Evolutionary conservation across 2,329 filamentous ascomycete species (phyloP), one percentile per base, ranked within the genome.

Genomic region (Talaromyces funiculosus): DNA sequence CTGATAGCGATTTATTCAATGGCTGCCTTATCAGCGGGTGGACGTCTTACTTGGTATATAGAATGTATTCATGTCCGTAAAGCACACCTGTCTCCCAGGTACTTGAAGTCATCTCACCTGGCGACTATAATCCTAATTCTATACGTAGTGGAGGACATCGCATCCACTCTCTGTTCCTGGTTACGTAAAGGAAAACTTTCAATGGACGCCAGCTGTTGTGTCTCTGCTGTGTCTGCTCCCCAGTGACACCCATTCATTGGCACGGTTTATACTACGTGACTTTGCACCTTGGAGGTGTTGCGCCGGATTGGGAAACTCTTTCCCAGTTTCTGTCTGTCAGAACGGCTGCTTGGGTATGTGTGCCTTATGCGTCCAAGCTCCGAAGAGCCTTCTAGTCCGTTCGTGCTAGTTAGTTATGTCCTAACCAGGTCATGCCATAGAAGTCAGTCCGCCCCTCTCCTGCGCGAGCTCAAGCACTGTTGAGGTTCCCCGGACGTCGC

Each of bases 141-240:
- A 37, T 38, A n/a, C n/a, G n/a, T n/a, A 26, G 20, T 24, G 51
- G 35, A 54, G 20, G 35, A 38, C 26, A n/a, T n/a, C 12, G 51
- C 38, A 54, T 38, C 51, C 51, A 54, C 51, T 58, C 47, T 43
- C 63, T 64, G 63, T 67, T 64, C 67, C 68, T 66, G 72, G 73
- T 76, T 76, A 76, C 74, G 74, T 76, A 76, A 76, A 74, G 71
- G 53, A 73, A 72, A 72, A 64, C 61, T 58, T 37, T 62, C 62
- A 61, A 59, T 63, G 58, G 58, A 45, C 37, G 54, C 60, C 38
- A 31, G 40, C 29, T 38, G 38, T 29, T 26, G 16, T 33, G 22
- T 58, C 51, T 42, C 51, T 42, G 29, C 16, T 37, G 18, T 29
- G 22, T 47, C 43, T 47, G 43, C 37, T 53, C 20, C 35, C 47